These are phyloP conservation scores for Sophora flavescens DNA, from an alignment of 306 rosid species.

Conservation along the genomic window DNA sequence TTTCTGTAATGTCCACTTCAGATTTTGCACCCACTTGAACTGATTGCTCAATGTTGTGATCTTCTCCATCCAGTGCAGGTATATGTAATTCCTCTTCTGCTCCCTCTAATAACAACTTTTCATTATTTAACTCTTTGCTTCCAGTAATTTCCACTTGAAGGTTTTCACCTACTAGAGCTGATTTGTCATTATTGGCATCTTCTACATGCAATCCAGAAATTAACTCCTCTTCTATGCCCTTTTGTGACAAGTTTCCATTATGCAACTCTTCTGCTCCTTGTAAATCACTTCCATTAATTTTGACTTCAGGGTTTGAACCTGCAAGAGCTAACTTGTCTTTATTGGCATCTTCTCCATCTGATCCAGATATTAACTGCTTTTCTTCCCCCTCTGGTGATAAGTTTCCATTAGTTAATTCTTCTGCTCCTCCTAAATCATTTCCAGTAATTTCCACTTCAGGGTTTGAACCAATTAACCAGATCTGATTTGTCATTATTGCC, in stretches of 20 bases:
- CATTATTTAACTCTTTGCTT: conserved; percentile 39
- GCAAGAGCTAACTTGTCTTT: conserved; percentile 24
- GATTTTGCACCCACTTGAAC: conserved; percentile 40
- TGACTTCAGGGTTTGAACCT: conserved; percentile 40
- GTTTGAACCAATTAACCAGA: conserved; percentile 27
- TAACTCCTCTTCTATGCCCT: conserved; percentile 36
- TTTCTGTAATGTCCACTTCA: conserved; percentile 44
- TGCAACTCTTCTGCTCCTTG: conserved; percentile 21
- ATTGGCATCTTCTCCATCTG: conserved; percentile 28
- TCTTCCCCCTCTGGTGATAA: not conserved
- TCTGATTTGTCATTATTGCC: conserved; percentile 33
- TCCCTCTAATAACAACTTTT: not conserved
- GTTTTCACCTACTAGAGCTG: conserved; percentile 38
- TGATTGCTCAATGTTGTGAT: conserved; percentile 24
- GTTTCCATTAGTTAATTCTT: conserved; percentile 19
- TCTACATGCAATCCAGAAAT: conserved; percentile 37
- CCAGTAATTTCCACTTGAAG: conserved; percentile 45
- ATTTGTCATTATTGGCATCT: conserved; percentile 41
- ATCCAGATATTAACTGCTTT: conserved; percentile 7
- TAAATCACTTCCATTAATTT: conserved; percentile 37
- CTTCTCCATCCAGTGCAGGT: conserved; percentile 16
- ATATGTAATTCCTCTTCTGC: conserved; percentile 24
- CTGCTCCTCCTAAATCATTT: conserved; percentile 9
- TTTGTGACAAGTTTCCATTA: conserved; percentile 24
- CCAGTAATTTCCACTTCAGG: conserved; percentile 40